Base-by-base conservation (phyloP, 2,329 filamentous ascomycete species). In the Sarocladium oryzae region DNA sequence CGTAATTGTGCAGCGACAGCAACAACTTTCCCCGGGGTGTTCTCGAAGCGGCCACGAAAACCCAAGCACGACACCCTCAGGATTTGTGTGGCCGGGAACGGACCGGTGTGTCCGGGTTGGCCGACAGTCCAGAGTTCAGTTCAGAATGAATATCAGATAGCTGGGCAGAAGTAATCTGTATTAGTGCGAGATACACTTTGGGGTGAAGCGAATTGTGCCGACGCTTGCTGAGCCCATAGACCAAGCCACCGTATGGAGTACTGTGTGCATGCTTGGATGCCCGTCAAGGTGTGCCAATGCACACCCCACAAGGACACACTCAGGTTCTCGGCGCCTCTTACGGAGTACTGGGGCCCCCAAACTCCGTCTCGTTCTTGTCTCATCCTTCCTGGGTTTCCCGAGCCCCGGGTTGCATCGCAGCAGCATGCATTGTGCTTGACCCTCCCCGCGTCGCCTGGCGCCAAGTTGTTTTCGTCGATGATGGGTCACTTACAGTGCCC, bases 1-100 rank as follows among this genome's bases (percentile, higher is more conserved):
- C 40, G 23, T 45, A 45, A 45, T 45, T 45, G 23, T 28, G 40
- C 40, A 45, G 40, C 23, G 37, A n/a, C n/a, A n/a, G n/a, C n/a
- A n/a, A n/a, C n/a, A n/a, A n/a, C n/a, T n/a, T 43, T 43, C 21
- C 15, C 21, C 23, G 40, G 26, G 21, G 40, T 9, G 4, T 43
- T 28, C 23, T 43, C 13, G 40, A 43, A 43, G 40, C 21, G 3
- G 15, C n/a, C n/a, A 43, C 21, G 13, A 21, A 40, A 20, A 40
- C n/a, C 15, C 33, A 36, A 16, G 8, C 8, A 15, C 33, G 8
- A 36, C 13, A 40, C 36, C 13, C 36, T 40, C 16, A 13, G 36
- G 36, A 16, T 13, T 40, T 16, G 7, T 30, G 28, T n/a, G n/a
- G n/a, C n/a, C n/a, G n/a, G n/a, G n/a, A n/a, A n/a, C n/a, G n/a